Percentiles rank a stretch among this genome's conserved stretches.
phyloP scores from a whole-genome alignment of 352 stramenopile genomes.

The Globisporangium carolinianum region DNA sequence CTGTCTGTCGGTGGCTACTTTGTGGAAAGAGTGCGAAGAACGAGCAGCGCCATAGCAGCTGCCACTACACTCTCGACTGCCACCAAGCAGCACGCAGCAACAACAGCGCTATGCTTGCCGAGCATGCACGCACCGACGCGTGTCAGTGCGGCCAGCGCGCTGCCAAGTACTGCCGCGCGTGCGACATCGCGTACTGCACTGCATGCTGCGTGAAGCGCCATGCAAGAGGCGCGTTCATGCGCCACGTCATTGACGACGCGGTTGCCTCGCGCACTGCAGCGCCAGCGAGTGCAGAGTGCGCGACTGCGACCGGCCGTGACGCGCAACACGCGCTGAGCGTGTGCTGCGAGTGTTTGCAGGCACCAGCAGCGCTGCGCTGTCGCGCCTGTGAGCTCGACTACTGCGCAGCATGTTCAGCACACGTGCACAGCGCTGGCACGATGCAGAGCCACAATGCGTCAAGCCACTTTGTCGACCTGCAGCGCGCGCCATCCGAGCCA shows the following conservation, averaged over 20 bases:
- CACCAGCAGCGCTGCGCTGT: constrained; percentile 26
- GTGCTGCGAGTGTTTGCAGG: constrained; percentile 42
- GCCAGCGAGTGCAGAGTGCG: background rate
- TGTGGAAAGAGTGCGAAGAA: background rate
- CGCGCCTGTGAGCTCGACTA: constrained; percentile 39
- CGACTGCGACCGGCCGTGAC: background rate
- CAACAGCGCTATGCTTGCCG: background rate
- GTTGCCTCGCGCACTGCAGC: background rate
- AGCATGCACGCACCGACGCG: background rate
- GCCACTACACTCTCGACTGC: background rate
- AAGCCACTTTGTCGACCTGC: constrained; percentile 7
- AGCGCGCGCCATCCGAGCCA: background rate
- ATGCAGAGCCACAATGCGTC: constrained; percentile 28
- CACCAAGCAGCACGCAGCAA: background rate
- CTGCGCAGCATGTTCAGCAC: constrained; percentile 31
- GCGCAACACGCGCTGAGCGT: constrained; percentile 5
- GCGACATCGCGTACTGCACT: constrained; percentile 29
- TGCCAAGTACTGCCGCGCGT: constrained; percentile 17
- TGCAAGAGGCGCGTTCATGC: constrained; percentile 26
- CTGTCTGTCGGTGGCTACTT: background rate
- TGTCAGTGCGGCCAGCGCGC: constrained; percentile 22
- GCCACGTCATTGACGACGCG: constrained; percentile 18
- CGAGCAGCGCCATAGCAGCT: background rate
- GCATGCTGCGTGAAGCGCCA: constrained; percentile 24
- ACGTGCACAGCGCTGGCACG: constrained; percentile 29